Base-by-base conservation (phyloP, 345 rosid species). In the Murraya koenigii region DNA sequence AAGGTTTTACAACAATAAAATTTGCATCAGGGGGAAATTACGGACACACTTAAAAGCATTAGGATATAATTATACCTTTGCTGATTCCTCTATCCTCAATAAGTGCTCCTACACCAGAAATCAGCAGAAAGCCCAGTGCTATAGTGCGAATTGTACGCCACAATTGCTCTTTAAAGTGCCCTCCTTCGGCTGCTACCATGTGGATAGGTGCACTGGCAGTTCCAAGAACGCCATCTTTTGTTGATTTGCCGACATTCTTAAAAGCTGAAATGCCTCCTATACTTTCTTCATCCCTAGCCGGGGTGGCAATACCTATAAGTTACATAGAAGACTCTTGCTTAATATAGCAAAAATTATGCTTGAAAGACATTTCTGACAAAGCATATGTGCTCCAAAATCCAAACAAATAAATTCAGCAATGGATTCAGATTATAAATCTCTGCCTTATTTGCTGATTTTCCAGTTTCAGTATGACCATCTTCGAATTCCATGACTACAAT, bases 91-190 rank as follows among this genome's bases (percentile, higher is more conserved):
- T 86, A 78, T 96, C 99, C 86, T 94, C 97, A 44, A 90, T 89
- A 73, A 94, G 95, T 25, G 99, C 99, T 30, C 97, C 95, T 20
- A 87, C 87, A 79, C 97, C 99, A 84, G 97, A 96, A 77, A 94
- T 91, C 78, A 96, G 80, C 77, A 96, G 82, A 71, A 94, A 94
- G 9, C 90, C 92, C 80, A 94, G 83, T 4, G 91, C 94, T 68
- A 94, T 82, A 23, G 90, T 71, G 32, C 98, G 91, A 84, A 94
- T 75, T 6, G 97, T 94, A 77, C 94, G 94, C 99, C 98, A 94
- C 4, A 96, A 86, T 79, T 94, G 97, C 86, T 94, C 97, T 77
- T 96, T 94, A 78, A 94, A 92, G 70, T 87, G 86, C 69, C 93
- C 92, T 81, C 94, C 92, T 86, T 94, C 98, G 32, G 90, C 76